Evolutionary conservation across 176 grass and related monocot species (phyloP), one percentile per base, ranked within the genome.

Genomic region (Rhynchospora breviuscula): DNA sequence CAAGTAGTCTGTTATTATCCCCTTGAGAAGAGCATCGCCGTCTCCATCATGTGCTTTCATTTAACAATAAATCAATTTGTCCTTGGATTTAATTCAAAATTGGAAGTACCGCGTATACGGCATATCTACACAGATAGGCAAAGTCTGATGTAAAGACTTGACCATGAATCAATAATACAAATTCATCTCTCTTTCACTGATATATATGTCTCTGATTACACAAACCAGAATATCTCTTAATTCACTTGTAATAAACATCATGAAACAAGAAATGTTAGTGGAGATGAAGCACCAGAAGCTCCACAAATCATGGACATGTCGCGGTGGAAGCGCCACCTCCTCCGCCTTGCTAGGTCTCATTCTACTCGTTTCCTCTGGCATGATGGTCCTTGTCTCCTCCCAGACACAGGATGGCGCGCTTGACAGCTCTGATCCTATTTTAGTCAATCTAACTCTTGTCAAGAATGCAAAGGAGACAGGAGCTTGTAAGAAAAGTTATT

Each of bases 361-460:
- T 22, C 83, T 63, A 29, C 5, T 67, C 13, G 26, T 67, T 67
- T 35, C 35, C 64, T 67, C 64, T 67, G 11, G 12, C 13, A 31
- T 43, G 12, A 65, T 89, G 12, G 79, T 89, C 17, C 79, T 96
- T 74, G 61, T 90, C 80, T 83, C 92, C 79, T 74, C 85, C 10
- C 74, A 56, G n/a, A 80, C 67, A 25, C 47, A 57, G 47, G 17
- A 1, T 5, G 46, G 18, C 17, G 46, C 33, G 13, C 80, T n/a
- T 7, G 15, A 44, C 3, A 66, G 81, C 12, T 80, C 84, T 43
- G 58, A 64, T 49, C 74, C 90, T 57, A 52, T 81, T 52, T 85
- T 97, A 81, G 92, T 97, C 7, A 71, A 13, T 31, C 92, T 94
- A 83, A 97, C 92, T n/a, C 85, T 94, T 79, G 71, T 92, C 31